Base-by-base conservation (phyloP, 257 asterid species). In the Handroanthus guayacan region DNA sequence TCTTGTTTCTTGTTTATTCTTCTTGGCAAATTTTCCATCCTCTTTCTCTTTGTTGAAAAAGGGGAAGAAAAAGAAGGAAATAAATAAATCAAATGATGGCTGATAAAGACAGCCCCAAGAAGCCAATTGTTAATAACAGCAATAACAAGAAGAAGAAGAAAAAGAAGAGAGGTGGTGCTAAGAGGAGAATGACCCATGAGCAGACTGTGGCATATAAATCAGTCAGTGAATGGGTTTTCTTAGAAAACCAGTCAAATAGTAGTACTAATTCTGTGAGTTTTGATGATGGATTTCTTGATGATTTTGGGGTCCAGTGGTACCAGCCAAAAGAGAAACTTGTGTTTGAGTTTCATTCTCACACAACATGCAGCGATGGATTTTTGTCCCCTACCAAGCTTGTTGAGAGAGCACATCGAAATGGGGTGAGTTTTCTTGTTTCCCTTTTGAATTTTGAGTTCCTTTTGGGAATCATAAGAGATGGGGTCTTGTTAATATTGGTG, bases 371-470 rank as follows among this genome's bases (percentile, higher is more conserved):
- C 79, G 99, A 95, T 86, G 99, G 99, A 14, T 95, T 80, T 80
- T 85, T 95, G 82, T 86, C 98, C 52, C 98, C 99, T 79, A 41
- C 98, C 44, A 95, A 91, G 88, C 98, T 95, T 60, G 90, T 95
- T 38, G 99, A 95, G 81, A 91, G 96, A 87, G 99, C 99, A 18
- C 97, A 95, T 86, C 94, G 86, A 36, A 86, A 85, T 80, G 98
- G 98, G 95, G 99, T 93, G 65, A 75, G 83, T 36, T 71, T 75
- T 77, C 70, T 76, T 62, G 43, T 61, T 67, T 25, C 52, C 67
- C 4, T 61, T 50, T 6, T 44, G 13, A 16, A 45, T 61, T 39
- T 9, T 54, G 6, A 4, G 17, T 67, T 31, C 52, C 60, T 39
- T 16, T 63, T 10, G 41, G 17, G 17, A 9, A 6, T 5, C 13